Percentiles rank a stretch among this genome's conserved stretches.
phyloP scores from a whole-genome alignment of 768 basidiomycete species.

The Tylopilus rubrobrunneus region DNA sequence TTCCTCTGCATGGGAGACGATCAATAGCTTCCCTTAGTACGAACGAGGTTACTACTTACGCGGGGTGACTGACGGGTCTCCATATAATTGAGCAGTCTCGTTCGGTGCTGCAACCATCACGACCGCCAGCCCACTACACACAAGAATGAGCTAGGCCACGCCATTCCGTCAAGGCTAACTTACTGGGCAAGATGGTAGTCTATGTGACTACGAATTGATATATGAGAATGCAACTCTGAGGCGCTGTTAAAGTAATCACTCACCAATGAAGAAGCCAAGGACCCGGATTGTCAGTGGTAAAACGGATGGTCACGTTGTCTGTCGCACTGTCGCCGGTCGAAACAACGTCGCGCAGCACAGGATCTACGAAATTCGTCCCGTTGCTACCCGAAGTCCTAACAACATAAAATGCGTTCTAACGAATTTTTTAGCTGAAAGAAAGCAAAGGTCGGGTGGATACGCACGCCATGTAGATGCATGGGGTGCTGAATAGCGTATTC shows the following conservation, averaged over 20 bases:
- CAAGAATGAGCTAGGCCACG: not conserved
- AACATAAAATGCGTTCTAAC: constrained; percentile 34
- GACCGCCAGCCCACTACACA: constrained; percentile 5
- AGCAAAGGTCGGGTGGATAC: constrained; percentile 2
- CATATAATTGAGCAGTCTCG: not conserved
- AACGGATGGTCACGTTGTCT: constrained; percentile 53
- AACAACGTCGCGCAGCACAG: constrained; percentile 32
- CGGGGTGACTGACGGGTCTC: constrained; percentile 3
- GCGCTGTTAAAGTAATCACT: not conserved
- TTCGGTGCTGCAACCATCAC: constrained; percentile 25
- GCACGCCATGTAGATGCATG: constrained; percentile 38
- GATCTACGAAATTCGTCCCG: constrained; percentile 32
- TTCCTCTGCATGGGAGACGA: not conserved
- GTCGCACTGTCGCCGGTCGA: constrained; percentile 22
- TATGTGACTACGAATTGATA: not conserved
- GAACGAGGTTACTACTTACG: not conserved
- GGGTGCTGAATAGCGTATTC: constrained; percentile 25
- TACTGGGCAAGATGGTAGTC: not conserved
- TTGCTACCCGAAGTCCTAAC: constrained; percentile 28
- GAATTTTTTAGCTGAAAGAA: not conserved
- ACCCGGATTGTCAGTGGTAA: constrained; percentile 42
- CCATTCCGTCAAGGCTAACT: not conserved
- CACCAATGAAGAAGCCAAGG: constrained; percentile 9
- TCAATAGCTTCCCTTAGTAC: not conserved
- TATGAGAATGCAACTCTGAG: too few relatives aligned